A percentile compares a stretch with the other conserved stretches of the same genome.
These are phyloP conservation scores for Starmerella floricola DNA, from an alignment of 805 yeast genomes.

Conservation along the genomic window DNA sequence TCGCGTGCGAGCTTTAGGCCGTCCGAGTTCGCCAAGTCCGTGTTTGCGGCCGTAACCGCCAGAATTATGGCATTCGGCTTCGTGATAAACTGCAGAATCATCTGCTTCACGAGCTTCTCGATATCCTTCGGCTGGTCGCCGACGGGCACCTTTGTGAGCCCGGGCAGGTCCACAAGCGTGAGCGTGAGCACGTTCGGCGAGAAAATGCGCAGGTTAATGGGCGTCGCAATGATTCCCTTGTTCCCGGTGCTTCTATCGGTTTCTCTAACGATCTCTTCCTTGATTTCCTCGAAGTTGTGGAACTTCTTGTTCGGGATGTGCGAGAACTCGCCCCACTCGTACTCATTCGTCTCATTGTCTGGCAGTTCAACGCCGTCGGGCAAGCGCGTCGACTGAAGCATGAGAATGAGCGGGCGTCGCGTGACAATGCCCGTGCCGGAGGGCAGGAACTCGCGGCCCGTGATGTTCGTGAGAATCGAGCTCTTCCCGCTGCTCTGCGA, in stretches of 20 bases:
- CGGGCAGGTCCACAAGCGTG: constrained; percentile 93
- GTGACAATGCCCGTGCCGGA: constrained; percentile 87
- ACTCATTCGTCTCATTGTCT: constrained; percentile 29
- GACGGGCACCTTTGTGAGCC: constrained; percentile 94
- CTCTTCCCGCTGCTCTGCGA: constrained; percentile 85
- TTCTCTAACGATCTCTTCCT: constrained; percentile 80
- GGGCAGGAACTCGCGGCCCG: constrained; percentile 82
- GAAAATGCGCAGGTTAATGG: constrained; percentile 84
- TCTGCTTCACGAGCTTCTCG: constrained; percentile 83
- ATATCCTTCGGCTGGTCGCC: constrained; percentile 98
- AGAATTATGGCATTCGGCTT: constrained; percentile 92
- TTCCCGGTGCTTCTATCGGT: constrained; percentile 70
- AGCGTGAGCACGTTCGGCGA: constrained; percentile 91
- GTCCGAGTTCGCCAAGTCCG: constrained; percentile 93
- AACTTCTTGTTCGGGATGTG: constrained; percentile 83
- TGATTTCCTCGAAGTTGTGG: constrained; percentile 76
- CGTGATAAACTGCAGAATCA: constrained; percentile 84
- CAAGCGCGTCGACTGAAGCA: constrained; percentile 51
- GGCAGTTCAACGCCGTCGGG: constrained; percentile 25
- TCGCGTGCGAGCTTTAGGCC: constrained; percentile 93
- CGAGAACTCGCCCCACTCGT: constrained; percentile 95
- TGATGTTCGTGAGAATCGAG: constrained; percentile 79
- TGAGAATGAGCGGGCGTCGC: constrained; percentile 71
- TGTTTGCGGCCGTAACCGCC: constrained; percentile 93
- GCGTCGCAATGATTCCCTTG: constrained; percentile 81